Evolutionary conservation across 495 filamentous ascomycete genomes (phyloP).

Genomic region (Penicillium nucicola): DNA sequence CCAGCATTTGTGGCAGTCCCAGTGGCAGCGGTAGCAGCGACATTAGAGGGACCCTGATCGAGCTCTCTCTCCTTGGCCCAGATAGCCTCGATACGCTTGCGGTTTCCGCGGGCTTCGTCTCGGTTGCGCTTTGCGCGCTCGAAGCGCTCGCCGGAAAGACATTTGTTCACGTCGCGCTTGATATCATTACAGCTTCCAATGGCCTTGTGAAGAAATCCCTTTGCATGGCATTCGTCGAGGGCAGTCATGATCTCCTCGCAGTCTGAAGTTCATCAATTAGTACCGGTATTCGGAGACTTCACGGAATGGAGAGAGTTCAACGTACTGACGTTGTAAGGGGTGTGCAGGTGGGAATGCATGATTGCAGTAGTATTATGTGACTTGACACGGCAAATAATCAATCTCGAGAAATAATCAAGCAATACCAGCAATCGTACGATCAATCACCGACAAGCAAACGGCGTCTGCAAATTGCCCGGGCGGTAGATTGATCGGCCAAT

Average conservation of each 20-base stretch:
- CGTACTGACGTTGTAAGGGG: conserved; percentile 81
- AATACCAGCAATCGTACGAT: conserved; percentile 5
- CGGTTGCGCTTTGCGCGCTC: conserved; percentile 76
- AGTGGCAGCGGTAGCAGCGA: neutral
- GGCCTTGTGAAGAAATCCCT: conserved; percentile 84
- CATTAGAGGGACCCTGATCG: conserved; percentile 12
- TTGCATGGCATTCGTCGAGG: conserved; percentile 93
- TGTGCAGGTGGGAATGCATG: conserved; percentile 98
- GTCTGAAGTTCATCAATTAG: conserved; percentile 47
- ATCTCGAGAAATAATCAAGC: neutral
- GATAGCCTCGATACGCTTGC: conserved; percentile 61
- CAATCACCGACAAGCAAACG: neutral
- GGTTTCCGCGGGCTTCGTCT: conserved; percentile 64
- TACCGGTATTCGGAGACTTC: neutral
- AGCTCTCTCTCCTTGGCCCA: conserved; percentile 65
- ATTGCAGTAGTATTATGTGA: neutral
- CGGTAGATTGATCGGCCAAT: conserved; percentile 22
- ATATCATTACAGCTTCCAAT: conserved; percentile 85
- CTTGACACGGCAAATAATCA: neutral
- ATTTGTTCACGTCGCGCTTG: conserved; percentile 77
- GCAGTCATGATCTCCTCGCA: conserved; percentile 91
- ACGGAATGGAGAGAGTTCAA: conserved; percentile 7
- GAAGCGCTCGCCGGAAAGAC: conserved; percentile 72
- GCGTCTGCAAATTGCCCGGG: conserved; percentile 20
- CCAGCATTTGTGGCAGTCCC: conserved; percentile 4